Percentiles rank a stretch among this genome's conserved stretches.
Evolutionary conservation across 768 basidiomycete species (phyloP).

Genomic region (Clavaria fumosa): DNA sequence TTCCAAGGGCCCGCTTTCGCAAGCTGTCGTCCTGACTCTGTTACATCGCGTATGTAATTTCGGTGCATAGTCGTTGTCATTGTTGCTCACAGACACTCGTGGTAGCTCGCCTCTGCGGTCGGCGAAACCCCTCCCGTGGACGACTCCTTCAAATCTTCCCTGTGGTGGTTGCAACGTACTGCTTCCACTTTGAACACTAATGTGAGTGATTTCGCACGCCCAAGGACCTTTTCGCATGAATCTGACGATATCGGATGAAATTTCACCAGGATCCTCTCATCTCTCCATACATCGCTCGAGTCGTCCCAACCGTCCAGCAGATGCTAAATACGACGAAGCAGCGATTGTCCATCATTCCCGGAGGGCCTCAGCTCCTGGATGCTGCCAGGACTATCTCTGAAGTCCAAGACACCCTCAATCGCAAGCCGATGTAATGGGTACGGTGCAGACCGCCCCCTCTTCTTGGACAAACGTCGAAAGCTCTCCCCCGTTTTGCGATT

Average conservation of each 20-base stretch:
- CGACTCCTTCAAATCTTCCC: conserved; percentile 63
- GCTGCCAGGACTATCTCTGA: conserved; percentile 57
- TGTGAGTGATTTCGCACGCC: not conserved
- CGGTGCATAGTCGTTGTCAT: conserved; percentile 2
- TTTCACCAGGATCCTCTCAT: conserved; percentile 56
- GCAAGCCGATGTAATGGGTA: conserved; percentile 19
- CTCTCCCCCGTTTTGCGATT: not conserved
- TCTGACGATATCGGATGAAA: conserved; percentile 6
- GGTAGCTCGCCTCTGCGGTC: conserved; percentile 58
- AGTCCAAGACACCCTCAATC: conserved; percentile 55
- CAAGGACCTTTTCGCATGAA: not conserved
- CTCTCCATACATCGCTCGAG: conserved; percentile 66
- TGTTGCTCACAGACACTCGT: conserved; percentile 5
- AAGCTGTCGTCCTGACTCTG: conserved; percentile 71
- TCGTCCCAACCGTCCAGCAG: conserved; percentile 64
- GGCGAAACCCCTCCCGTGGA: conserved; percentile 65
- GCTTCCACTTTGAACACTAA: conserved; percentile 16
- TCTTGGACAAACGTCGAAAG: too few relatives aligned
- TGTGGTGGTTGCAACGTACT: conserved; percentile 81
- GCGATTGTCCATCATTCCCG: conserved; percentile 62
- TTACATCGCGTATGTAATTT: conserved; percentile 54
- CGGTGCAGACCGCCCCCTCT: too few relatives aligned
- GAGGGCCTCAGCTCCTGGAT: conserved; percentile 50
- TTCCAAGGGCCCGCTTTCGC: conserved; percentile 54
- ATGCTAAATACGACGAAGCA: conserved; percentile 69